Evolutionary conservation across 768 basidiomycete genomes (phyloP).

Genomic region (Rhizopogon vulgaris): DNA sequence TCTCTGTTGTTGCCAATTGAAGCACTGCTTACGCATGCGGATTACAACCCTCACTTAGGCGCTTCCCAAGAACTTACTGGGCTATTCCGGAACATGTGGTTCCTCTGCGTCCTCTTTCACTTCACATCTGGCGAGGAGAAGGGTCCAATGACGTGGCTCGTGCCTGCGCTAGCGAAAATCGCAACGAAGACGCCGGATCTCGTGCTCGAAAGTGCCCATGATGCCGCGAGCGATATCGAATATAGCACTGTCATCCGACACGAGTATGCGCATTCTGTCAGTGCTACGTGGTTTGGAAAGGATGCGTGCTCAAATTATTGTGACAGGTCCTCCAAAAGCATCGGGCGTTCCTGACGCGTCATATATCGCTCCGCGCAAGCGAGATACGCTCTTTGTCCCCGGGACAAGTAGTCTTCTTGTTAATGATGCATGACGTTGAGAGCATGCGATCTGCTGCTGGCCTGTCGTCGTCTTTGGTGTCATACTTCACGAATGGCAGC

Average conservation of each 20-base stretch:
- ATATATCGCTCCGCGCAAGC: slow-evolving; percentile 56
- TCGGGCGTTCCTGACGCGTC: slow-evolving; percentile 53
- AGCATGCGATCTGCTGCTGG: slow-evolving; percentile 77
- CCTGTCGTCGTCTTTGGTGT: slow-evolving; percentile 72
- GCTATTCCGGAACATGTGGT: slow-evolving; percentile 92
- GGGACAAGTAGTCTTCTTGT: slow-evolving; percentile 80
- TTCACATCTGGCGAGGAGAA: slow-evolving; percentile 56
- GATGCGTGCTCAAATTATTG: slow-evolving; percentile 3
- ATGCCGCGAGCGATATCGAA: slow-evolving; percentile 84
- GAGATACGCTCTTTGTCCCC: slow-evolving; percentile 73
- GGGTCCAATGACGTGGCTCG: slow-evolving; percentile 72
- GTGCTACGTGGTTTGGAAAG: slow-evolving; percentile 13
- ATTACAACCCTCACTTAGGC: slow-evolving; percentile 55
- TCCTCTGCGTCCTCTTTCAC: slow-evolving; percentile 81
- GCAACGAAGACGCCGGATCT: slow-evolving; percentile 83
- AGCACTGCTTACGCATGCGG: slow-evolving; percentile 66
- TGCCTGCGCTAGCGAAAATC: slow-evolving; percentile 70
- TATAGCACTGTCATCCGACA: slow-evolving; percentile 88
- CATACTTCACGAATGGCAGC: slow-evolving; percentile 84
- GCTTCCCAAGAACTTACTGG: slow-evolving; percentile 57
- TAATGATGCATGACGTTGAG: slow-evolving; percentile 86
- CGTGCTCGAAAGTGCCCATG: slow-evolving; percentile 75
- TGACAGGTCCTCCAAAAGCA: slow-evolving; percentile 66
- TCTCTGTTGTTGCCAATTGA: slow-evolving; percentile 90
- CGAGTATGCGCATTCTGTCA: slow-evolving; percentile 73